A percentile compares a stretch with the other conserved stretches of the same genome.
phyloP scores from a whole-genome alignment of 331 rosid genomes.

The Erythrophleum ivorense region DNA sequence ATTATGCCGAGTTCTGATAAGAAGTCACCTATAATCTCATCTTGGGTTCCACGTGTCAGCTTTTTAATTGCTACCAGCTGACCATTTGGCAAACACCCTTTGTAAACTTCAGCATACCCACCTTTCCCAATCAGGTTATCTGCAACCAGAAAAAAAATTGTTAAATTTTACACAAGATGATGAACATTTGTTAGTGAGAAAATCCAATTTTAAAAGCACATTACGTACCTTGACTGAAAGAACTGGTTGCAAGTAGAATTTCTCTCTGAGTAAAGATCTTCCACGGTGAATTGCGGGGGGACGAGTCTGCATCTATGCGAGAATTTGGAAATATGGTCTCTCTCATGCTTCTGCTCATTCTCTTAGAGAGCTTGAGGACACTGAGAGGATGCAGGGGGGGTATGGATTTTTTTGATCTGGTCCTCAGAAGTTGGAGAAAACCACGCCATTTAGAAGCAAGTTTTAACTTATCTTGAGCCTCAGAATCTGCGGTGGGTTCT shows the following conservation, averaged over 20 bases:
- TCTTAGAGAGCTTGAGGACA: slow-evolving; percentile 62
- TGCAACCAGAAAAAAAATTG: slow-evolving; percentile 39
- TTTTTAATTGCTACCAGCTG: slow-evolving; percentile 72
- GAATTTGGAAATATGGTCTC: slow-evolving; percentile 51
- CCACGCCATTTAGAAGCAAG: slow-evolving; percentile 54
- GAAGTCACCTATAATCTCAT: slow-evolving; percentile 68
- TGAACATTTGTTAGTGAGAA: neutral
- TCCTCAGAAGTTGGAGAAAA: slow-evolving; percentile 52
- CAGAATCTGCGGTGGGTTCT: slow-evolving; percentile 46
- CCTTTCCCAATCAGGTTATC: slow-evolving; percentile 88
- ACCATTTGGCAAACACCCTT: slow-evolving; percentile 68
- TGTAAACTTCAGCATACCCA: slow-evolving; percentile 88
- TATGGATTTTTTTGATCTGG: slow-evolving; percentile 53
- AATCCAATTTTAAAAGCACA: neutral
- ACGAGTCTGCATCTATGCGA: slow-evolving; percentile 44
- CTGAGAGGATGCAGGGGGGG: slow-evolving; percentile 61
- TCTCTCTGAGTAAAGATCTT: slow-evolving; percentile 67
- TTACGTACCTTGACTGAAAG: slow-evolving; percentile 66
- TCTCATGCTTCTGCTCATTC: slow-evolving; percentile 67
- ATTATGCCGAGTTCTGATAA: slow-evolving; percentile 83
- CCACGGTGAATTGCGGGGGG: slow-evolving; percentile 63
- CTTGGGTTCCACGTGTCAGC: slow-evolving; percentile 64
- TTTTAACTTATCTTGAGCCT: slow-evolving; percentile 40
- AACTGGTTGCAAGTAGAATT: slow-evolving; percentile 68
- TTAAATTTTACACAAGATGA: neutral